Evolutionary conservation across 176 grass and related monocot species (phyloP).

Genomic region (Eleusine indica): DNA sequence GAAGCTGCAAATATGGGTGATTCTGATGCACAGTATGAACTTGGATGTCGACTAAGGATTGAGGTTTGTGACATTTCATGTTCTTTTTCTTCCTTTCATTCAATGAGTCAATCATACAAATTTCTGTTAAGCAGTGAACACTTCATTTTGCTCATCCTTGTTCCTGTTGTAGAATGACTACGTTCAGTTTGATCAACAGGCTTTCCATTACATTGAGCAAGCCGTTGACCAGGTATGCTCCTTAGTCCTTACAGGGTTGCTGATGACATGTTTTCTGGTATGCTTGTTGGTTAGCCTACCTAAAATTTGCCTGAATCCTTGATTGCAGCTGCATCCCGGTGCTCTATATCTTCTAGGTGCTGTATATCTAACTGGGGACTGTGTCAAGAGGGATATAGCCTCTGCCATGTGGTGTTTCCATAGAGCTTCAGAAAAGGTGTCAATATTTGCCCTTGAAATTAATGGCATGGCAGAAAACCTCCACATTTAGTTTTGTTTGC

Average conservation of each 20-base stretch:
- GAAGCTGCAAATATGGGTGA: constrained; percentile 98
- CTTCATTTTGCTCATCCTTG: neutral
- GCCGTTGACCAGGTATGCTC: constrained; percentile 85
- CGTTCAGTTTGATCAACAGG: constrained; percentile 85
- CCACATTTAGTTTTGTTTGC: constrained; percentile 11
- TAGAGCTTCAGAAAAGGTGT: constrained; percentile 90
- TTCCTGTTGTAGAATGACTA: constrained; percentile 70
- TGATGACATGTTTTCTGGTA: constrained; percentile 12
- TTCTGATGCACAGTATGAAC: constrained; percentile 92
- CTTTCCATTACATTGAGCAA: constrained; percentile 94
- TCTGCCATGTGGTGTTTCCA: constrained; percentile 97
- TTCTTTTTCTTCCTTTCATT: neutral
- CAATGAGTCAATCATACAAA: constrained; percentile 19
- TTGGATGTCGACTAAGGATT: constrained; percentile 81
- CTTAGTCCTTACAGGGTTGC: constrained; percentile 23
- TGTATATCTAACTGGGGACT: constrained; percentile 92
- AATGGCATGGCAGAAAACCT: neutral
- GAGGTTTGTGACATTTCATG: constrained; percentile 54
- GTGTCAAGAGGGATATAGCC: constrained; percentile 84
- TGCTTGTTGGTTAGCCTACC: constrained; percentile 19
- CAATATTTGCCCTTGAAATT: neutral
- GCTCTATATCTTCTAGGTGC: constrained; percentile 95
- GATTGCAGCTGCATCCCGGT: constrained; percentile 80
- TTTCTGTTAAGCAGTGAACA: neutral
- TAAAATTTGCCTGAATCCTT: constrained; percentile 27